phyloP scores from a whole-genome alignment of 1,284 basidiomycete genomes.

The Earliella scabrosa region DNA sequence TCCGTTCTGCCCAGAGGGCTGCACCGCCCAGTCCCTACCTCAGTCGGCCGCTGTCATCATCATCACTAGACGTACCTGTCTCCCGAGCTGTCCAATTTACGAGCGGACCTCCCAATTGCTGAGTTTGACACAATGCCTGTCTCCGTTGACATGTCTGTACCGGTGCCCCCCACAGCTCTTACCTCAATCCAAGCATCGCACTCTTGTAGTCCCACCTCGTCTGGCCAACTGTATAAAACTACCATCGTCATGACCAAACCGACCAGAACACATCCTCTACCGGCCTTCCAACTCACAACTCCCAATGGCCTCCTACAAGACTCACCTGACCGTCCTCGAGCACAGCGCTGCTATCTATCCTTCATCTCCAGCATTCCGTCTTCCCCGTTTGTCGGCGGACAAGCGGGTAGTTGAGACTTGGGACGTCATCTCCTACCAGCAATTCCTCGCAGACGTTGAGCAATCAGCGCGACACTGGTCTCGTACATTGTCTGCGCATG shows the following conservation, averaged over 20 bases:
- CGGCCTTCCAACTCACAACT: slow-evolving; percentile 5
- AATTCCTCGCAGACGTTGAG: slow-evolving; percentile 59
- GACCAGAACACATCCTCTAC: slow-evolving; percentile 8
- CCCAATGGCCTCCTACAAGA: slow-evolving; percentile 28
- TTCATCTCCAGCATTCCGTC: slow-evolving; percentile 51
- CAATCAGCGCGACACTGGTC: slow-evolving; percentile 59
- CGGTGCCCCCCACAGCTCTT: slow-evolving; percentile 26
- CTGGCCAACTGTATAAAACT: slow-evolving; percentile 14
- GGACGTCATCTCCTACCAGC: slow-evolving; percentile 53
- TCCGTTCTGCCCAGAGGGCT: neutral
- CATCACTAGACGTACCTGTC: slow-evolving; percentile 18
- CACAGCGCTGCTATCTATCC: slow-evolving; percentile 47
- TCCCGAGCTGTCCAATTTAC: slow-evolving; percentile 23
- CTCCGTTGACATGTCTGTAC: slow-evolving; percentile 26
- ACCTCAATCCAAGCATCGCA: slow-evolving; percentile 3
- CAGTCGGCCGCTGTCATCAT: slow-evolving; percentile 18
- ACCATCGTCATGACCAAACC: neutral
- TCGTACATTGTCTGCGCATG: slow-evolving; percentile 43
- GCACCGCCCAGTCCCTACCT: slow-evolving; percentile 13
- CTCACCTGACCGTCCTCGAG: slow-evolving; percentile 57
- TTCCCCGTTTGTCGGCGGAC: slow-evolving; percentile 44
- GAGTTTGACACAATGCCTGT: slow-evolving; percentile 20
- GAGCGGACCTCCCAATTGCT: slow-evolving; percentile 16
- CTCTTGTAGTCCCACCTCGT: neutral
- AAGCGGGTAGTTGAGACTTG: slow-evolving; percentile 46